phyloP scores from a whole-genome alignment of 2,329 filamentous ascomycete genomes.

The Talaromyces sp. region DNA sequence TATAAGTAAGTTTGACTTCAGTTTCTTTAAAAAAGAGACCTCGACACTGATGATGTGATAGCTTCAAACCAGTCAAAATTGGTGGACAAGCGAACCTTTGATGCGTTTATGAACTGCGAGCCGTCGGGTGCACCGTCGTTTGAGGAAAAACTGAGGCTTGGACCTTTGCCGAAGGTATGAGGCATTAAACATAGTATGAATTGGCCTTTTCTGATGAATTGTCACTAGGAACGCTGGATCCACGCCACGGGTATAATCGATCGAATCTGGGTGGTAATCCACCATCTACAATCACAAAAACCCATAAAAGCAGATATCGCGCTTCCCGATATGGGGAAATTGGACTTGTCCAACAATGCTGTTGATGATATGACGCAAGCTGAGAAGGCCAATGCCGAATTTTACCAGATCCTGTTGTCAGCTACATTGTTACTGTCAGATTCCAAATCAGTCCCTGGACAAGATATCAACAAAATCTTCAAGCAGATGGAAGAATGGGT shows the following conservation, averaged over 20 bases:
- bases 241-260: conserved; percentile 35
- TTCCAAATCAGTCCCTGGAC: conserved; percentile 29
- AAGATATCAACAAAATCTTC: conserved; percentile 31
- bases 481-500: conserved; percentile 32
- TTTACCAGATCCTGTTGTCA: conserved; percentile 35
- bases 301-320: conserved; percentile 28
- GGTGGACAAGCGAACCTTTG: conserved; percentile 36
- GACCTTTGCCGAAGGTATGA: conserved; percentile 38
- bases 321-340: conserved; percentile 27
- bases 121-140: conserved; percentile 31
- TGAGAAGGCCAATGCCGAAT: conserved; percentile 34
- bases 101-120: conserved; percentile 43
- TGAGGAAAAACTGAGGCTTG: conserved; percentile 38
- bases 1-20: conserved; percentile 30
- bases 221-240: conserved; percentile 34
- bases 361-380: conserved; percentile 36
- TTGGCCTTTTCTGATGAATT: conserved; percentile 22
- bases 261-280: conserved; percentile 34
- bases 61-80: conserved; percentile 29
- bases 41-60: conserved; percentile 20
- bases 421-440: conserved; percentile 33
- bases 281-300: conserved; percentile 31
- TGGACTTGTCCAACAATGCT: conserved; percentile 25
- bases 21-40: not conserved
- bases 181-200: not conserved